phyloP scores from a whole-genome alignment of 345 rosid genomes.

The Arabis hirsuta region DNA sequence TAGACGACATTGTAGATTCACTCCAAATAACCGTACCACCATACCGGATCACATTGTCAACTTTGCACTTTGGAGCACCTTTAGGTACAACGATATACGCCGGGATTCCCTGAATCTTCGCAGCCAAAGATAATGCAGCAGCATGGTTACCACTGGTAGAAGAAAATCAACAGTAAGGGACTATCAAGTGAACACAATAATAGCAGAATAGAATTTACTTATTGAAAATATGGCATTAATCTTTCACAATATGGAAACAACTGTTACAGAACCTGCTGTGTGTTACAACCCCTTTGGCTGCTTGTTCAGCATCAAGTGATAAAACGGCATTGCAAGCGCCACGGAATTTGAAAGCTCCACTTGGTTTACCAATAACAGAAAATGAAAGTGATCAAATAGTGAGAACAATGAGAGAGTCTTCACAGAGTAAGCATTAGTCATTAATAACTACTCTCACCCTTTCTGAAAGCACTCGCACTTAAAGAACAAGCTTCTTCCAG shows the following conservation, averaged over 20 bases:
- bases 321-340: constrained; percentile 89
- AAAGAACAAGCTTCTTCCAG: constrained; percentile 71
- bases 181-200: constrained; percentile 3
- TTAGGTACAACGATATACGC: constrained; percentile 80
- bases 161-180: constrained; percentile 1
- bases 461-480: constrained; percentile 93
- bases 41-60: constrained; percentile 78
- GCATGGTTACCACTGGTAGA: constrained; percentile 85
- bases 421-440: constrained; percentile 7
- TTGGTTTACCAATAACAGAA: constrained; percentile 30
- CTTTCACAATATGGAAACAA: constrained; percentile 1
- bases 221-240: background rate
- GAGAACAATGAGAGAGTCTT: background rate
- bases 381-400: background rate
- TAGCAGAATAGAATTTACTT: background rate
- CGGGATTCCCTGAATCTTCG: constrained; percentile 70
- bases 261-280: constrained; percentile 76
- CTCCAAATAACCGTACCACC: constrained; percentile 85
- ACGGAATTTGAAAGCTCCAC: constrained; percentile 95
- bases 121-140: constrained; percentile 94
- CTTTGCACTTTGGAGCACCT: constrained; percentile 90
- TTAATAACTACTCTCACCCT: constrained; percentile 58
- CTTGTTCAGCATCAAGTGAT: constrained; percentile 67
- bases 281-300: constrained; percentile 84
- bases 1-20: constrained; percentile 65